Evolutionary conservation across 352 stramenopile genomes (phyloP).

Genomic region (Blastocystis sp.): DNA sequence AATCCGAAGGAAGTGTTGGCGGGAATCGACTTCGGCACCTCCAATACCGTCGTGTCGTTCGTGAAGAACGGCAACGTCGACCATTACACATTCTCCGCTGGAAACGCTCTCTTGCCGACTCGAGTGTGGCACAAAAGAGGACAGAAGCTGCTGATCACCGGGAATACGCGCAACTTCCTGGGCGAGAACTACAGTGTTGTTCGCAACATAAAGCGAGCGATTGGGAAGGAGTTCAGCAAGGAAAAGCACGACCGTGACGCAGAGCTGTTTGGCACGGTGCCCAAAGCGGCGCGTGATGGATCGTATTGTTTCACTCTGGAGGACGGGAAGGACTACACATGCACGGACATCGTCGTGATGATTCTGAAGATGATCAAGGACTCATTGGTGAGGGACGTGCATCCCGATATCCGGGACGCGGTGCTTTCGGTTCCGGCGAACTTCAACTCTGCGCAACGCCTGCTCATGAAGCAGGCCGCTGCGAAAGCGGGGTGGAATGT

Average conservation of each 20-base stretch:
- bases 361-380: conserved; percentile 98
- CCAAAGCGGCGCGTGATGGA: conserved; percentile 88
- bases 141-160: conserved; percentile 87
- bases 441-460: conserved; percentile 99
- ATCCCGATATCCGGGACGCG: conserved; percentile 91
- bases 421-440: conserved; percentile 81
- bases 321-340: conserved; percentile 90
- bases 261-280: conserved; percentile 96
- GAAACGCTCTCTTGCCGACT: conserved; percentile 96
- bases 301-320: conserved; percentile 84
- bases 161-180: conserved; percentile 77
- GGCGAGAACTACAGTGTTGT: conserved; percentile 98
- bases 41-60: conserved; percentile 81
- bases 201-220: conserved; percentile 99
- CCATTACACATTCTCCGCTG: conserved; percentile 94
- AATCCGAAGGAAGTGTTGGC: conserved; percentile 77
- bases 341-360: conserved; percentile 98
- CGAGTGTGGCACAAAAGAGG: conserved; percentile 93
- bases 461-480: conserved; percentile 98
- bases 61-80: conserved; percentile 92
- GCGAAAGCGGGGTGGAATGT: conserved; percentile 95
- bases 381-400: conserved; percentile 95
- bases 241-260: conserved; percentile 96
- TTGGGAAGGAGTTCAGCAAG: conserved; percentile 92
- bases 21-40: conserved; percentile 69